phyloP scores from a whole-genome alignment of 495 filamentous ascomycete genomes.

The Pseudoneurospora amorphoporcata region DNA sequence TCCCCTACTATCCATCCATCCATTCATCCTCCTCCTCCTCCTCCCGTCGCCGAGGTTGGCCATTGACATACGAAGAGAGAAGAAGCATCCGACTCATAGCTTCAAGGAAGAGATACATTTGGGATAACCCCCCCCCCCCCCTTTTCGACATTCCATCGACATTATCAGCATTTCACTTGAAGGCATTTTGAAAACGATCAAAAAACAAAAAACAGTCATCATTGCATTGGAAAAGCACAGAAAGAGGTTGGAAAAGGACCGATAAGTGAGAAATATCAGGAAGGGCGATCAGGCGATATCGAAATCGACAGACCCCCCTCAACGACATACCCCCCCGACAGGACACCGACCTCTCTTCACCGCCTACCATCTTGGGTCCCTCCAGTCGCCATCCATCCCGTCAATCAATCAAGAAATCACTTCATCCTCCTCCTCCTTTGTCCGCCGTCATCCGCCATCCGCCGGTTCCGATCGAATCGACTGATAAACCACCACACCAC shows the following conservation, averaged over 20 bases:
- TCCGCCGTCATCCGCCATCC: background rate
- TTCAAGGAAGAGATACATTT: conserved; percentile 4
- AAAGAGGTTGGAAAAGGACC: background rate
- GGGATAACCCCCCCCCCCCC: background rate
- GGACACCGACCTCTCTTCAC: background rate
- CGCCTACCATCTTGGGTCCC: background rate
- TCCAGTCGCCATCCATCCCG: background rate
- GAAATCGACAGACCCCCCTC: background rate
- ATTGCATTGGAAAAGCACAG: background rate
- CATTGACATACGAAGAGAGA: conserved; percentile 12
- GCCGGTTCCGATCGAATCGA: background rate
- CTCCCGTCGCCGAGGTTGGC: conserved; percentile 6
- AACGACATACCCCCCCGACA: background rate
- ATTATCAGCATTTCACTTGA: background rate
- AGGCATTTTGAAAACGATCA: background rate
- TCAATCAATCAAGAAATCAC: background rate
- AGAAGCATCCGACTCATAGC: conserved; percentile 8
- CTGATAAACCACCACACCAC: background rate
- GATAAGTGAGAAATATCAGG: background rate
- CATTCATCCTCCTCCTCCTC: background rate
- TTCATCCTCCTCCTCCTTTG: background rate
- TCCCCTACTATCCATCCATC: background rate
- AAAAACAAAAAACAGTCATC: background rate
- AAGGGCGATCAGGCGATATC: background rate
- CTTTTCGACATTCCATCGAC: background rate